phyloP scores from a whole-genome alignment of 2,329 filamentous ascomycete genomes.

The Botrytis aclada region DNA sequence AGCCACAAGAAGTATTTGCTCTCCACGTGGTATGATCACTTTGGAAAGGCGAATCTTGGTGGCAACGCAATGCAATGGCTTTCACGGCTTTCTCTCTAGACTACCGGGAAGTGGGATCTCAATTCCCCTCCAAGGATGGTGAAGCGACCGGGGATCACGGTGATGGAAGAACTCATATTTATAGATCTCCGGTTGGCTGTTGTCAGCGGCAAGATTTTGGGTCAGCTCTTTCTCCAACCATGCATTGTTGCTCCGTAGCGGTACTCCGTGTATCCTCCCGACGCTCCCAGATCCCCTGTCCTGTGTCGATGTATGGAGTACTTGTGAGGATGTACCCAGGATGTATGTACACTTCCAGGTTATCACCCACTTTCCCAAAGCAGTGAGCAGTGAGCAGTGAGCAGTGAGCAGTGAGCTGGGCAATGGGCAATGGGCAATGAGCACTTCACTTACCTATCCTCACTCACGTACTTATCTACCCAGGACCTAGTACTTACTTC shows the following conservation, averaged over 20 bases:
- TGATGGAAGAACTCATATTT: not conserved
- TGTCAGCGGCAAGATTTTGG: not conserved
- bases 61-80: not conserved
- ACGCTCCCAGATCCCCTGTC: no score
- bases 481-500: no score
- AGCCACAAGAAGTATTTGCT: not conserved
- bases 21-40: not conserved
- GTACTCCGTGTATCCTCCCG: no score
- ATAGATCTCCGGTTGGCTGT: not conserved
- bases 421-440: no score
- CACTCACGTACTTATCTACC: not conserved
- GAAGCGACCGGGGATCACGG: not conserved
- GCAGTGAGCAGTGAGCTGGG: not conserved
- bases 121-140: not conserved
- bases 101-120: not conserved
- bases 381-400: not conserved
- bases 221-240: not conserved
- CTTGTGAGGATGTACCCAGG: not conserved
- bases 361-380: conserved; percentile 3
- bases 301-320: not conserved
- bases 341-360: not conserved
- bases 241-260: not conserved
- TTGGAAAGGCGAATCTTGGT: not conserved
- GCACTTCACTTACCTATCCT: no score
- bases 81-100: not conserved